Percentiles rank a stretch among this genome's conserved stretches.
These are phyloP conservation scores for Pelargonium fulgidum DNA, from an alignment of 441 rosid species.

Conservation along the genomic window DNA sequence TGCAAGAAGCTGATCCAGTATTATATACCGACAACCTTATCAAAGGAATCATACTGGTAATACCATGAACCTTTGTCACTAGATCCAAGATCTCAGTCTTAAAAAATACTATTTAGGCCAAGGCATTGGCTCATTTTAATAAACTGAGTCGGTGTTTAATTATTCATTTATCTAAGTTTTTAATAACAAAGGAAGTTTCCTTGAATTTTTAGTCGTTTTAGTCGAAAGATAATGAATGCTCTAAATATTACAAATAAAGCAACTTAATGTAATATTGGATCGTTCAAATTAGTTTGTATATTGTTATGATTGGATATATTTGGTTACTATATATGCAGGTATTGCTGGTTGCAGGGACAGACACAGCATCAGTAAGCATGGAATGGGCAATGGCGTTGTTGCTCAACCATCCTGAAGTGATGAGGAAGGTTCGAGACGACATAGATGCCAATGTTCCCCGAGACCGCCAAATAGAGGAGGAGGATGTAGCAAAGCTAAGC, in stretches of 20 bases:
- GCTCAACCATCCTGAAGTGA: constrained; percentile 22
- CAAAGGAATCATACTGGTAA: constrained; percentile 17
- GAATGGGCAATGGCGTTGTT: constrained; percentile 32
- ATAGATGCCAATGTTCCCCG: constrained; percentile 16
- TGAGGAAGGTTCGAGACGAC: constrained; percentile 17
- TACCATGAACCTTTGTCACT: background rate
- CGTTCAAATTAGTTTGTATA: too few species aligned
- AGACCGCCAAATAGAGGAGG: constrained; percentile 18
- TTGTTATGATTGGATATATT: too few species aligned
- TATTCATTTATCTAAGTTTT: too few species aligned
- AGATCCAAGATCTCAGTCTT: too few species aligned
- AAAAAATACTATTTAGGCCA: too few species aligned
- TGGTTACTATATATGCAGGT: background rate
- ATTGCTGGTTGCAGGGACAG: background rate
- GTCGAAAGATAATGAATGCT: too few species aligned
- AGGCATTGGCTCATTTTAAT: too few species aligned
- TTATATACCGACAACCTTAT: constrained; percentile 9
- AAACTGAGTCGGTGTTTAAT: too few species aligned
- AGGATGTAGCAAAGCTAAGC: constrained; percentile 22
- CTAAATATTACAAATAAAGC: too few species aligned
- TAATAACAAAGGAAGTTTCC: too few species aligned
- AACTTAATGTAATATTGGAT: too few species aligned
- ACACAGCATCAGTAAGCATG: background rate
- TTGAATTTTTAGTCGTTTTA: too few species aligned
- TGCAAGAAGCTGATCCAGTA: constrained; percentile 6